Evolutionary conservation across 169 alveolate species (phyloP), one percentile per base, ranked within the genome.

Genomic region (Cryptosporidium parvum): DNA sequence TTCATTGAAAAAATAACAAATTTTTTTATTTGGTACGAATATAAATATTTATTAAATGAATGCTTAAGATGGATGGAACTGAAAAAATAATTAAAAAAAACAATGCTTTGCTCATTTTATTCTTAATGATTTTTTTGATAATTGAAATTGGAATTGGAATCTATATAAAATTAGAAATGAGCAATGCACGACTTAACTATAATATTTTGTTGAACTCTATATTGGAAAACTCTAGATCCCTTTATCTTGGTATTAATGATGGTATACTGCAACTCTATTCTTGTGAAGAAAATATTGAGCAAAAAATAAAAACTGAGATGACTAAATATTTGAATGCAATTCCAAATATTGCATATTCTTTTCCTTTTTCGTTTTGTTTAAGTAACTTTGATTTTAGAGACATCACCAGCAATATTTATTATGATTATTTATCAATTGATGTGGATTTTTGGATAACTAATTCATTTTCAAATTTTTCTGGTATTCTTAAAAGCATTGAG

Each of bases 311-410:
- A 62, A 18, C 26, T 1, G 65, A 62, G 23, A 62, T 80, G 75
- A 39, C 29, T 21, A 48, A 33, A 42, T 80, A 80, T 65, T 44
- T 80, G 9, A 39, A 51, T 33, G 29, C 35, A 26, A 42, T 80
- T 62, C 69, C 56, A 23, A 65, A 12, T 26, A 45, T 80, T 29
- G 53, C 62, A 23, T 61, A 48, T 18, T 59, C 69, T 10, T 80
- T 42, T 26, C 80, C 89, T n/a, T 80, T 42, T 80, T 61, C 89
- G 10, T 80, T 62, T 3, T 80, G 89, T 62, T 42, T 62, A 23
- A 62, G 56, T 42, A 62, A 59, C 14, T 80, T 62, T 16, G 35
- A 80, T 67, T 45, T 44, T 16, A 80, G 42, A 44, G 31, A 29
- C 44, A 44, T 80, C 4, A 10, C 56, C 7, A 51, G 48, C 31